Conservation (phyloP, 441 rosid species). For the Bruguiera hainesii region DNA sequence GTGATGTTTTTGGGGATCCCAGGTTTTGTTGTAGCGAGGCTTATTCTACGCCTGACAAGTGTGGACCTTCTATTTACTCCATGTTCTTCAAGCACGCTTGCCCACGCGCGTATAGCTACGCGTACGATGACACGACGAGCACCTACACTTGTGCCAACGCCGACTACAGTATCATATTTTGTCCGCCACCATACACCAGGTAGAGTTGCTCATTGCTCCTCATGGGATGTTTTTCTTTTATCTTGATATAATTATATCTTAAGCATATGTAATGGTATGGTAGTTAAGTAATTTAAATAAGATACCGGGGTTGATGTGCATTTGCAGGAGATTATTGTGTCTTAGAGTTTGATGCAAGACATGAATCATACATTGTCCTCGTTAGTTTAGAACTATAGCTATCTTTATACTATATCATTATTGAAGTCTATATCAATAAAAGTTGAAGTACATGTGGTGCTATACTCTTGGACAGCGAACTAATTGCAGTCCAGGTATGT, state of each 20-base stretch:
- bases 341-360: not conserved
- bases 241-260: not conserved
- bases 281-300: slow-evolving; percentile 9
- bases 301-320: not conserved
- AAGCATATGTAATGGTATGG: not conserved
- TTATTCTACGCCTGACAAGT: slow-evolving; percentile 70
- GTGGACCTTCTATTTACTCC: slow-evolving; percentile 58
- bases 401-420: too few species aligned
- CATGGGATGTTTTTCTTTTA: not conserved
- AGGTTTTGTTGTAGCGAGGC: slow-evolving; percentile 69
- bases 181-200: slow-evolving; percentile 87
- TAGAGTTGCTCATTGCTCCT: slow-evolving; percentile 23
- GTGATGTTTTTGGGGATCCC: slow-evolving; percentile 74
- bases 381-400: too few species aligned
- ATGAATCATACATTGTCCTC: too few species aligned
- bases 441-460: too few species aligned
- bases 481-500: too few species aligned
- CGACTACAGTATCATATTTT: slow-evolving; percentile 60
- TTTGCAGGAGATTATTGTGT: slow-evolving; percentile 19
- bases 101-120: slow-evolving; percentile 87
- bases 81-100: slow-evolving; percentile 69
- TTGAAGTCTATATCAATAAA: too few species aligned
- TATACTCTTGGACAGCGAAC: too few species aligned
- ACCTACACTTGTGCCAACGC: slow-evolving; percentile 74
- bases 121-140: slow-evolving; percentile 82